phyloP scores from a whole-genome alignment of 139 green algal genomes.

The Edaphochlamys debaryana region DNA sequence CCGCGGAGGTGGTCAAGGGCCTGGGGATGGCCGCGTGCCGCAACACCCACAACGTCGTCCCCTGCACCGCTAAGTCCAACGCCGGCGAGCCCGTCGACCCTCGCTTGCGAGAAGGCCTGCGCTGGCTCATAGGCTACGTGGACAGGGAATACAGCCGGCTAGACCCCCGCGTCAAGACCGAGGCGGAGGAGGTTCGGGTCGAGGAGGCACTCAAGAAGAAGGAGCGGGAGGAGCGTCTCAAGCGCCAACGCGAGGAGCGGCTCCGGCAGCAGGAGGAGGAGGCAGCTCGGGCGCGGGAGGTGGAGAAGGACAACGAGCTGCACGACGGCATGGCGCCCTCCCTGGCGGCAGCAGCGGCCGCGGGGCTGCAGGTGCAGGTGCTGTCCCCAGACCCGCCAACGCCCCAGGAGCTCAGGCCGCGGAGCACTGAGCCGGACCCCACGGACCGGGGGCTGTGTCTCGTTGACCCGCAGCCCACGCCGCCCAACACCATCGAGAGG shows the following conservation, averaged over 20 bases:
- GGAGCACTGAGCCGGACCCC: too few species aligned
- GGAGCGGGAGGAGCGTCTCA: constrained; percentile 54
- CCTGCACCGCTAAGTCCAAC: constrained; percentile 44
- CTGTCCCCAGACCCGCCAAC: neutral
- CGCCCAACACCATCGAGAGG: constrained; percentile 32
- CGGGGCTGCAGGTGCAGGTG: neutral
- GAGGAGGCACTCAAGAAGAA: constrained; percentile 57
- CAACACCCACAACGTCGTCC: constrained; percentile 57
- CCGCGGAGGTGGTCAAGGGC: constrained; percentile 45
- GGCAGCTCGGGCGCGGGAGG: constrained; percentile 18
- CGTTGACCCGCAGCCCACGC: too few species aligned
- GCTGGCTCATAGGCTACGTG: constrained; percentile 37
- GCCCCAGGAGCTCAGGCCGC: too few species aligned
- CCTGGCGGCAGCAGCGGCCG: neutral
- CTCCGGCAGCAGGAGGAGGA: constrained; percentile 26
- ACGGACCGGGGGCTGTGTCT: too few species aligned
- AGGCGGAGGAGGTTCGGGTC: constrained; percentile 33
- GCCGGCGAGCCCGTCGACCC: constrained; percentile 19
- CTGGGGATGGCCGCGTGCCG: constrained; percentile 40
- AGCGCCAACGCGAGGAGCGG: constrained; percentile 35
- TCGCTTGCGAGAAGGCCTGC: constrained; percentile 42
- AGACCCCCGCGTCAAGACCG: constrained; percentile 29
- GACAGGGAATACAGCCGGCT: constrained; percentile 37
- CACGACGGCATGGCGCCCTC: constrained; percentile 17
- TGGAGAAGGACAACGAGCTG: constrained; percentile 17